Percentiles rank a stretch among this genome's conserved stretches.
phyloP scores from a whole-genome alignment of 371 early-diverging fungal genomes.

The Apophysomyces ossiformis region DNA sequence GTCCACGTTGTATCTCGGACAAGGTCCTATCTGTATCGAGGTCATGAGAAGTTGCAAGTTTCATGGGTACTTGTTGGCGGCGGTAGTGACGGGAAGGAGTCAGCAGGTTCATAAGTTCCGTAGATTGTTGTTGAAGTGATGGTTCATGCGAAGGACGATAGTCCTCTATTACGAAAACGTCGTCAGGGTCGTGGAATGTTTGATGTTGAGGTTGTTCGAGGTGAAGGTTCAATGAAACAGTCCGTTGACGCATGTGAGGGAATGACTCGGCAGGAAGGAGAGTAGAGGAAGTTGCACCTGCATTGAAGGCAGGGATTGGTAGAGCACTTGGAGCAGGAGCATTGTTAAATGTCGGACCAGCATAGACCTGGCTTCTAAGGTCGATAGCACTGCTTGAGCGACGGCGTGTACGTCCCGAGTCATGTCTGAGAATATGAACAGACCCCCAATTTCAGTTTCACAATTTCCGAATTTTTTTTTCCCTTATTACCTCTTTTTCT shows the following conservation, averaged over 20 bases:
- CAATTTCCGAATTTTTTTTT: neutral
- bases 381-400: slow-evolving; percentile 16
- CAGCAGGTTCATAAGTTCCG: slow-evolving; percentile 36
- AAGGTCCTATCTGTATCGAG: slow-evolving; percentile 34
- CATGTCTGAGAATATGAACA: neutral
- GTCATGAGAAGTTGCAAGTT: slow-evolving; percentile 29
- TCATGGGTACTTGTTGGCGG: slow-evolving; percentile 14
- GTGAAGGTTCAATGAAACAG: slow-evolving; percentile 20
- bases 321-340: slow-evolving; percentile 76
- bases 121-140: slow-evolving; percentile 36
- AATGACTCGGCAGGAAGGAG: slow-evolving; percentile 20
- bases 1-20: slow-evolving; percentile 52
- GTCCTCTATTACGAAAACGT: slow-evolving; percentile 12
- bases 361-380: slow-evolving; percentile 55
- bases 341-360: slow-evolving; percentile 83
- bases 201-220: slow-evolving; percentile 11
- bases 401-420: slow-evolving; percentile 10
- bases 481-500: neutral
- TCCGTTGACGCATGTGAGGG: slow-evolving; percentile 25
- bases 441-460: neutral
- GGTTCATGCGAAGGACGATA: slow-evolving; percentile 6
- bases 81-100: slow-evolving; percentile 19
- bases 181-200: neutral
- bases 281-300: slow-evolving; percentile 17
- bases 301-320: slow-evolving; percentile 72